Conservation (phyloP, 2,329 filamentous ascomycete species). For the Didymella arachidicola region DNA sequence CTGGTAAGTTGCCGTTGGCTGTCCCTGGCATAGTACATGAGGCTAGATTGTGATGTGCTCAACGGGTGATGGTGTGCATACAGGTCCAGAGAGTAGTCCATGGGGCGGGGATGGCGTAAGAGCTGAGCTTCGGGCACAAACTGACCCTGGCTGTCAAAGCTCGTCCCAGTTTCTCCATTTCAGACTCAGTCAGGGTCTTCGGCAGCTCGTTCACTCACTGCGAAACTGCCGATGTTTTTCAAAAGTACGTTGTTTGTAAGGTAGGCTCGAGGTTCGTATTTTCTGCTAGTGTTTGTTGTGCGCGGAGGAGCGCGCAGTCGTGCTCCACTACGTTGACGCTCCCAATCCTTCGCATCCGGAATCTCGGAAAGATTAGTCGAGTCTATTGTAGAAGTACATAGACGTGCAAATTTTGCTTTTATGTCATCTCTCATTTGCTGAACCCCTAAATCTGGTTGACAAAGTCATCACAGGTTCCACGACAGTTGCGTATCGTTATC, state of each 20-base stretch:
- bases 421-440: constrained; percentile 9
- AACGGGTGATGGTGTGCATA: constrained; percentile 13
- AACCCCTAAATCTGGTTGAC: background rate
- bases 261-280: background rate
- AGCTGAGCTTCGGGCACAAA: background rate
- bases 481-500: constrained; percentile 5
- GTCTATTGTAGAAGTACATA: constrained; percentile 7
- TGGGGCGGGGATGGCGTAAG: background rate
- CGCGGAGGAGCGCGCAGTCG: constrained; percentile 17
- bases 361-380: constrained; percentile 3
- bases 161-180: background rate
- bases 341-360: constrained; percentile 3
- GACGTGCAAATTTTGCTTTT: constrained; percentile 19
- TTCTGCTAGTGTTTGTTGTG: background rate
- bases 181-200: background rate
- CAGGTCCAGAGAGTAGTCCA: background rate
- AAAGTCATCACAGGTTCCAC: constrained; percentile 10
- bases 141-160: background rate
- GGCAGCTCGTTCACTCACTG: background rate
- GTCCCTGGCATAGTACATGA: constrained; percentile 17
- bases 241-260: background rate
- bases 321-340: constrained; percentile 3
- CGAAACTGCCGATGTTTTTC: background rate
- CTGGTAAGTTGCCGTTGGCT: constrained; percentile 13
- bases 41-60: constrained; percentile 9